Percentiles rank a stretch among this genome's conserved stretches.
These are phyloP conservation scores for Colletotrichum siamense DNA, from an alignment of 2,329 filamentous ascomycete genomes.

Conservation along the genomic window DNA sequence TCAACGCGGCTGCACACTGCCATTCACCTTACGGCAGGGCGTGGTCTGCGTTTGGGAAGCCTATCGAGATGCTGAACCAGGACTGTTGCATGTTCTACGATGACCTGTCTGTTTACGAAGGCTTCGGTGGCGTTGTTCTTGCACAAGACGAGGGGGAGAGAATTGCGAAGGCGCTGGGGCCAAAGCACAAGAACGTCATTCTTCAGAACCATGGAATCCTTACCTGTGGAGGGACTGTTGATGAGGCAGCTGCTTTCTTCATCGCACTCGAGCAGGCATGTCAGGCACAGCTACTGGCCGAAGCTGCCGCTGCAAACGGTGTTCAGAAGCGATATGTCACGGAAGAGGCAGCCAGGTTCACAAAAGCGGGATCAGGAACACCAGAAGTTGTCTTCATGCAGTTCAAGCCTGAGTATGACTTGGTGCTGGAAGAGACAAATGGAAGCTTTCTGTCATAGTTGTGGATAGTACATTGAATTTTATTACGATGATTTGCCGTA, in stretches of 20 bases:
- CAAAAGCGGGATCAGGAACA: not conserved
- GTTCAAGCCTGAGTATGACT: not conserved
- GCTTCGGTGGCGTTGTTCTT: not conserved
- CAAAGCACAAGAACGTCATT: not conserved
- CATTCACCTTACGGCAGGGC: not conserved
- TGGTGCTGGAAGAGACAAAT: not conserved
- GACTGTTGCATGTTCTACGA: not conserved
- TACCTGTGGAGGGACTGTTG: not conserved
- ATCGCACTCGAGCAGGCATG: not conserved
- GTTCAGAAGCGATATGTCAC: not conserved
- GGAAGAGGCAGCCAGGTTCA: not conserved
- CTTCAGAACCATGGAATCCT: not conserved
- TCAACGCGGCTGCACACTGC: not conserved
- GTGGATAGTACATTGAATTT: rapidly evolving
- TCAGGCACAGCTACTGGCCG: not conserved
- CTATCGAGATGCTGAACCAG: not conserved
- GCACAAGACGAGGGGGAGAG: not conserved
- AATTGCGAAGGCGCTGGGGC: not conserved
- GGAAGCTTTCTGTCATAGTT: not conserved
- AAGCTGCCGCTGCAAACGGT: not conserved
- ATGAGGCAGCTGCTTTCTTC: not conserved
- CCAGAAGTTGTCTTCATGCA: not conserved
- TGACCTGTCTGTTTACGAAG: not conserved
- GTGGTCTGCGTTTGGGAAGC: not conserved
- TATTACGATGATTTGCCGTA: rapidly evolving